Percentiles rank a stretch among this genome's conserved stretches.
These are phyloP conservation scores for Amylocystis lapponica DNA, from an alignment of 768 basidiomycete genomes.

Conservation along the genomic window DNA sequence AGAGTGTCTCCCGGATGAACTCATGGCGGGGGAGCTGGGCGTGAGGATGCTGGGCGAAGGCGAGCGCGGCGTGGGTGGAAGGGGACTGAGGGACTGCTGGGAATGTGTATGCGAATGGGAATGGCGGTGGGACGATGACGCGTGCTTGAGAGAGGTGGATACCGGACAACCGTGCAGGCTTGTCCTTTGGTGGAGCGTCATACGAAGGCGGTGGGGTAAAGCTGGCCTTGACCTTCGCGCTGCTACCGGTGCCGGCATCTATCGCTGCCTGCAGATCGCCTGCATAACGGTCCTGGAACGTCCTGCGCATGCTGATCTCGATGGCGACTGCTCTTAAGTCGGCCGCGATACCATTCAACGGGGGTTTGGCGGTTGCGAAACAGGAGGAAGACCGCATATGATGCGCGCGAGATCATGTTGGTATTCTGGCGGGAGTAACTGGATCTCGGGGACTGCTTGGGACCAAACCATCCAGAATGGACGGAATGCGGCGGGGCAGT, in stretches of 20 bases:
- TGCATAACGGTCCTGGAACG: slow-evolving; percentile 78
- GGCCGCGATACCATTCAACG: slow-evolving; percentile 60
- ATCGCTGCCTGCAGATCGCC: slow-evolving; percentile 73
- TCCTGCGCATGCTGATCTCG: slow-evolving; percentile 78
- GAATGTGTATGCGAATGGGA: slow-evolving; percentile 13
- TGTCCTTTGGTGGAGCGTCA: slow-evolving; percentile 23
- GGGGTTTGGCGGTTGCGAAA: slow-evolving; percentile 36
- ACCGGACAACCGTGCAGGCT: slow-evolving; percentile 16
- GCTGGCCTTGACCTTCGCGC: slow-evolving; percentile 40
- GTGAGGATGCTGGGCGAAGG: slow-evolving; percentile 28
- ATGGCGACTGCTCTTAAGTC: slow-evolving; percentile 83
- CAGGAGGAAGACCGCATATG: slow-evolving; percentile 55
- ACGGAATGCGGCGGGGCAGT: slow-evolving; percentile 66
- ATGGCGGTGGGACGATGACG: slow-evolving; percentile 1
- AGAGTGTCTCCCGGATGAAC: slow-evolving; percentile 82
- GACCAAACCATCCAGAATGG: slow-evolving; percentile 75
- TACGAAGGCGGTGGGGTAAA: slow-evolving; percentile 73
- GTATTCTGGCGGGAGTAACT: slow-evolving; percentile 50
- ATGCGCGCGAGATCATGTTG: slow-evolving; percentile 81
- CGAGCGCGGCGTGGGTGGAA: slow-evolving; percentile 10
- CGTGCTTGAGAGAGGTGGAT: slow-evolving; percentile 15
- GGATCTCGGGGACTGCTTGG: slow-evolving; percentile 56
- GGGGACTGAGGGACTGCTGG: slow-evolving; percentile 21
- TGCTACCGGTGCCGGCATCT: slow-evolving; percentile 46
- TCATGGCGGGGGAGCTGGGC: slow-evolving; percentile 54